A percentile compares a stretch with the other conserved stretches of the same genome.
phyloP scores from a whole-genome alignment of 1,284 basidiomycete genomes.

The Chalciporus sp. region DNA sequence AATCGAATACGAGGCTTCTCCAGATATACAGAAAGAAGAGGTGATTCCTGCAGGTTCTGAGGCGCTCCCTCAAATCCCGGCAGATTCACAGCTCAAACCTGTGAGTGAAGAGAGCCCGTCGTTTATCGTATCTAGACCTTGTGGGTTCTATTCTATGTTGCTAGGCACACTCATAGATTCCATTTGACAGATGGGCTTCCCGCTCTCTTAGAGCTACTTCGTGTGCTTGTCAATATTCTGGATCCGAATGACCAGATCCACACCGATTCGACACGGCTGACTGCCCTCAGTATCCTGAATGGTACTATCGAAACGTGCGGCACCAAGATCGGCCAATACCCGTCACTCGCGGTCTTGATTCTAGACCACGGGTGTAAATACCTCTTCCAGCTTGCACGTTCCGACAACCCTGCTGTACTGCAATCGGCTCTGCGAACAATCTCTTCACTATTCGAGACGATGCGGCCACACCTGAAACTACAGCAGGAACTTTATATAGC shows the following conservation, averaged over 20 bases:
- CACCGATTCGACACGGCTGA: conserved; percentile 93
- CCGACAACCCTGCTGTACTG: conserved; percentile 83
- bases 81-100: background rate
- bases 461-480: conserved; percentile 88
- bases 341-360: conserved; percentile 72
- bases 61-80: background rate
- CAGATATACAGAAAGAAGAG: conserved; percentile 13
- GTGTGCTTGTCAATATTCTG: conserved; percentile 93
- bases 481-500: conserved; percentile 96
- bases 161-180: conserved; percentile 5
- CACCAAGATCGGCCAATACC: conserved; percentile 70
- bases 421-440: conserved; percentile 84
- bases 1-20: conserved; percentile 1
- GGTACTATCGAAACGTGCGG: conserved; percentile 90
- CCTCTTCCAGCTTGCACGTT: conserved; percentile 91
- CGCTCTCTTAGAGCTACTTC: conserved; percentile 90
- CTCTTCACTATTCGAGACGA: conserved; percentile 86
- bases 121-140: conserved; percentile 22
- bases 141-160: conserved; percentile 14
- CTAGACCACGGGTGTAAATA: conserved; percentile 94
- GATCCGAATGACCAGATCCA: conserved; percentile 95
- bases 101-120: conserved; percentile 13
- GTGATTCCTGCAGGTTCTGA: background rate
- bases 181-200: conserved; percentile 77
- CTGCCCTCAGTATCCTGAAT: conserved; percentile 87